phyloP scores from a whole-genome alignment of 805 yeast species.

The Lipomyces lipofer region DNA sequence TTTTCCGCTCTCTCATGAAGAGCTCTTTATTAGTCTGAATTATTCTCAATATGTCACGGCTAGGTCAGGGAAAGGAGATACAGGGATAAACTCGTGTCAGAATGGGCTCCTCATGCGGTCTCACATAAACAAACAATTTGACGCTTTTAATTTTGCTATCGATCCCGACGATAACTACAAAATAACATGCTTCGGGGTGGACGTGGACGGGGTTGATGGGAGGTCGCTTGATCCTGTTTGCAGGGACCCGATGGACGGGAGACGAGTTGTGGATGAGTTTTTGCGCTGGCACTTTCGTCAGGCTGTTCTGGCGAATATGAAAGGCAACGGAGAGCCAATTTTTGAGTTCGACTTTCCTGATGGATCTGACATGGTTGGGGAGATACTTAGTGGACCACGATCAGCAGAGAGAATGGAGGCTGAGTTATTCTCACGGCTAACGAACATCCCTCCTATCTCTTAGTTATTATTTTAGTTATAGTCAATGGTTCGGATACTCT shows the following conservation, averaged over 20 bases:
- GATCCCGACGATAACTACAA: neutral
- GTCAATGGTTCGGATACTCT: no score
- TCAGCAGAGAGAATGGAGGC: neutral
- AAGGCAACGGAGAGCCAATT: neutral
- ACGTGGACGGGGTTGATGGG: neutral
- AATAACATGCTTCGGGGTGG: neutral
- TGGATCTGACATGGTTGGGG: conserved; percentile 3
- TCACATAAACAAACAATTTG: no score
- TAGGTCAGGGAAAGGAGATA: no score
- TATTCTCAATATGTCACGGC: no score
- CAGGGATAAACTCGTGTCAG: no score
- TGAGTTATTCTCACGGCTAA: neutral
- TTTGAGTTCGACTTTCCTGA: neutral
- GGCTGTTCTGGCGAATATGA: neutral
- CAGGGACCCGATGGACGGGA: neutral
- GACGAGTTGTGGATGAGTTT: neutral
- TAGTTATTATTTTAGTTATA: no score
- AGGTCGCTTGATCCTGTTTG: neutral
- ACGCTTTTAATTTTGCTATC: no score
- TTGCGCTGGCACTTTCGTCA: neutral
- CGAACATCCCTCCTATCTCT: no score
- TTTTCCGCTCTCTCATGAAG: no score
- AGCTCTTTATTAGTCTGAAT: no score
- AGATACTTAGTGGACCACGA: neutral
- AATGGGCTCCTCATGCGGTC: no score